A percentile compares a stretch with the other conserved stretches of the same genome.
These are phyloP conservation scores for Bacterosira constricta DNA, from an alignment of 108 stramenopile species.

Conservation along the genomic window DNA sequence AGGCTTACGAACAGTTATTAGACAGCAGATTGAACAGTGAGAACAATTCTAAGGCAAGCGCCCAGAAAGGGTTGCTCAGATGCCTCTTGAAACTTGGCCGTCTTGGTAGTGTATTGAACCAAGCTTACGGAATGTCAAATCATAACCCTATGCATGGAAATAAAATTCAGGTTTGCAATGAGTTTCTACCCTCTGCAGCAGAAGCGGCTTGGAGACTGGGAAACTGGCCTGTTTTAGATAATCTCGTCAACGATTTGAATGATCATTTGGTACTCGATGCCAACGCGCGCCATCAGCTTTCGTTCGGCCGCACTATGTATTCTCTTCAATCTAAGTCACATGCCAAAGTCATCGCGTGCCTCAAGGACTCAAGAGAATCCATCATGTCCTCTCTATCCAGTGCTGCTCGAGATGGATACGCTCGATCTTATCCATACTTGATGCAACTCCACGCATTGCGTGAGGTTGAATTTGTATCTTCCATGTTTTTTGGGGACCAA, in stretches of 20 bases:
- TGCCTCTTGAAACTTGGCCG: conserved; percentile 84
- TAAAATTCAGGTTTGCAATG: conserved; percentile 6
- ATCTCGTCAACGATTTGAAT: conserved; percentile 12
- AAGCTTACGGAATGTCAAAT: conserved; percentile 61
- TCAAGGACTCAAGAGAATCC: conserved; percentile 59
- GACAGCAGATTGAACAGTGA: conserved; percentile 30
- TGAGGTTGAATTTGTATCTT: conserved; percentile 71
- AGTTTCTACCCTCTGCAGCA: conserved; percentile 58
- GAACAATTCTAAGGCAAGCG: conserved; percentile 5
- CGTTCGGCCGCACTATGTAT: conserved; percentile 68
- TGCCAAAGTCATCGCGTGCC: conserved; percentile 20
- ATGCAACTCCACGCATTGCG: conserved; percentile 70
- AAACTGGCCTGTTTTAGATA: conserved; percentile 69
- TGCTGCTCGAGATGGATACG: conserved; percentile 79
- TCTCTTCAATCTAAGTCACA: conserved; percentile 45
- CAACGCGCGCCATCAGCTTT: conserved; percentile 51
- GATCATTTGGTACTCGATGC: conserved; percentile 9
- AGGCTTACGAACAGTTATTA: conserved; percentile 80
- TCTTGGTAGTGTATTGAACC: conserved; percentile 83
- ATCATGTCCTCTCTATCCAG: conserved; percentile 70
- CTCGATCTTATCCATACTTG: conserved; percentile 66
- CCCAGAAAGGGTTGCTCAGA: conserved; percentile 64
- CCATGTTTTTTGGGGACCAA: conserved; percentile 16
- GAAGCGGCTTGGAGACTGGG: conserved; percentile 91
- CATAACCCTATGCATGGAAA: conserved; percentile 1